Percentiles rank a stretch among this genome's conserved stretches.
These are phyloP conservation scores for Hirsutella minnesotensis DNA, from an alignment of 2,329 filamentous ascomycete species.

Conservation along the genomic window DNA sequence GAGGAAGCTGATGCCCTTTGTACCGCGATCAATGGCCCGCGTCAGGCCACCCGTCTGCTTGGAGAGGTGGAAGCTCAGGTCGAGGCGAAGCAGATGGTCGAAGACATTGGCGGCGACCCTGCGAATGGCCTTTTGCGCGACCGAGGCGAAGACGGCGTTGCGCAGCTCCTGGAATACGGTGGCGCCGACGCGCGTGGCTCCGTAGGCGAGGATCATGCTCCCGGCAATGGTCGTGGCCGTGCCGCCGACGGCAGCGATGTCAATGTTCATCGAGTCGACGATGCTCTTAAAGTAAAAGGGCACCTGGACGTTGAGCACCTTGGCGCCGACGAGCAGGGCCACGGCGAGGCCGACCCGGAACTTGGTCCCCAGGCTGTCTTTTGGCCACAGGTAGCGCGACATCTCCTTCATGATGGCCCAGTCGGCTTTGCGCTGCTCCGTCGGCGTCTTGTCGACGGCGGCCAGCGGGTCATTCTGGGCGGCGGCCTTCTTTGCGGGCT, in stretches of 20 bases:
- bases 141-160: constrained; percentile 93
- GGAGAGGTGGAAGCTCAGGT: constrained; percentile 85
- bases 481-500: constrained; percentile 9
- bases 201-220: constrained; percentile 88
- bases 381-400: constrained; percentile 92
- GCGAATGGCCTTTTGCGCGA: constrained; percentile 92
- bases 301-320: constrained; percentile 93
- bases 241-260: constrained; percentile 75
- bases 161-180: constrained; percentile 86
- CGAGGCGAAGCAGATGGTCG: constrained; percentile 74
- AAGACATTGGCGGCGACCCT: constrained; percentile 88
- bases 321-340: constrained; percentile 72
- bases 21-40: constrained; percentile 88
- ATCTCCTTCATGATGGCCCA: constrained; percentile 99
- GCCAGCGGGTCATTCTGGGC: constrained; percentile 20
- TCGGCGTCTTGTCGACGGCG: constrained; percentile 38
- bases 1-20: constrained; percentile 95
- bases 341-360: constrained; percentile 79
- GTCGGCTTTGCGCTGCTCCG: constrained; percentile 90
- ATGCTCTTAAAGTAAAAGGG: constrained; percentile 99
- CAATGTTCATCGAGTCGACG: constrained; percentile 94
- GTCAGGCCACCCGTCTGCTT: constrained; percentile 93
- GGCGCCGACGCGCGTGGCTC: constrained; percentile 75
- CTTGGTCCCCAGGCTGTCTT: constrained; percentile 61
- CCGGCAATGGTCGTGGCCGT: constrained; percentile 83